Evolutionary conservation across 768 basidiomycete genomes (phyloP).

Genomic region (Xerocomus brunneocitrinus): DNA sequence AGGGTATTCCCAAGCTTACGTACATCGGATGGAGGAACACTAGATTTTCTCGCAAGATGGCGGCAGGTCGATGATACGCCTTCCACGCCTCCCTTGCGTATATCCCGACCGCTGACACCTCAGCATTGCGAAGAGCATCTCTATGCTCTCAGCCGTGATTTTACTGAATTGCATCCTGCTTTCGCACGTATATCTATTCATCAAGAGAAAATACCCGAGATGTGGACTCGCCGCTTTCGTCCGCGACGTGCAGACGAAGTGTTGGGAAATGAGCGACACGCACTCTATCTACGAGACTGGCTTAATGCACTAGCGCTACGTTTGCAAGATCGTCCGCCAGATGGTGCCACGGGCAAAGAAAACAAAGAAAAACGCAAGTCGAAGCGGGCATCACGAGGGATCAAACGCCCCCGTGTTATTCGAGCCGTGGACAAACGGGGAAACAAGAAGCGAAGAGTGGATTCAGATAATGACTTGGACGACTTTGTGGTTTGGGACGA

Average conservation of each 20-base stretch:
- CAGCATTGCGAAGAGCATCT: conserved; percentile 16
- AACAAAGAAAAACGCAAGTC: conserved; percentile 20
- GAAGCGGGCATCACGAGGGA: conserved; percentile 33
- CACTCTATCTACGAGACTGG: conserved; percentile 75
- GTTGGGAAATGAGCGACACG: conserved; percentile 70
- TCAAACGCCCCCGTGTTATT: conserved; percentile 57
- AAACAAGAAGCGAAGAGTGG: conserved; percentile 51
- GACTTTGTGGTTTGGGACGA: conserved; percentile 53
- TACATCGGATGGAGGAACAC: conserved; percentile 5
- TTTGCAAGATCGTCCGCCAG: conserved; percentile 19
- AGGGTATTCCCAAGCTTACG: neutral
- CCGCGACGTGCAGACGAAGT: conserved; percentile 71
- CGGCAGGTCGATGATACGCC: neutral
- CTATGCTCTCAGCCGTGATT: conserved; percentile 5
- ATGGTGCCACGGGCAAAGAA: conserved; percentile 5
- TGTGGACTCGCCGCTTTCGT: conserved; percentile 74
- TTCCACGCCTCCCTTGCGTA: neutral
- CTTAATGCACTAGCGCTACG: conserved; percentile 63
- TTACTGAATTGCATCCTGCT: conserved; percentile 44
- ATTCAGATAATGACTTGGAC: conserved; percentile 52
- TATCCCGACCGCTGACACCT: conserved; percentile 7
- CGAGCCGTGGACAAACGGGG: conserved; percentile 45
- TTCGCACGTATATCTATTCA: conserved; percentile 39
- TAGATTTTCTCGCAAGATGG: conserved; percentile 19
- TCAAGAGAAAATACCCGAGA: conserved; percentile 28